phyloP scores from a whole-genome alignment of 2,329 filamentous ascomycete species.

The Sordariomycetes sp. region DNA sequence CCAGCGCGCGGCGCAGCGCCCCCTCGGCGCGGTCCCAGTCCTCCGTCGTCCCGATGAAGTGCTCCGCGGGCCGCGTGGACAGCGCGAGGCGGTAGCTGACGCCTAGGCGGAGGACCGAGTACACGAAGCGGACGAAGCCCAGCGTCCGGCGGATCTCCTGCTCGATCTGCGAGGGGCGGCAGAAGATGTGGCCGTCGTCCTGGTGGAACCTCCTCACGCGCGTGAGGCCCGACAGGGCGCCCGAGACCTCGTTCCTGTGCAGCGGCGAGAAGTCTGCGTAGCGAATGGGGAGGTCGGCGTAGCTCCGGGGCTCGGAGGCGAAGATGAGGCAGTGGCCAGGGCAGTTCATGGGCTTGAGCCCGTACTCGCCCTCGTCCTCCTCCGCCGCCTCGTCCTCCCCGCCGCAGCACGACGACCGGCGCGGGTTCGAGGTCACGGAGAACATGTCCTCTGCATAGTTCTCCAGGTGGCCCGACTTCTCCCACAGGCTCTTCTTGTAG shows the following conservation, averaged over 20 bases:
- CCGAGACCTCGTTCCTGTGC: constrained; percentile 78
- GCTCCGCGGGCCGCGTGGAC: constrained; percentile 63
- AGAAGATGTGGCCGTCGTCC: constrained; percentile 87
- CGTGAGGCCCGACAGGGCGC: constrained; percentile 68
- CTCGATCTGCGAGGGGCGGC: constrained; percentile 61
- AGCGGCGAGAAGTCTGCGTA: constrained; percentile 80
- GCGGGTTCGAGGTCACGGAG: constrained; percentile 48
- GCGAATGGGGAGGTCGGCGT: constrained; percentile 69
- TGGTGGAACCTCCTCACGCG: constrained; percentile 80
- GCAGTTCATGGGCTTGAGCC: constrained; percentile 88
- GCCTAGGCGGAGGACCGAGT: constrained; percentile 55
- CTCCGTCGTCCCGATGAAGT: constrained; percentile 62
- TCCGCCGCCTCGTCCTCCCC: constrained; percentile 20
- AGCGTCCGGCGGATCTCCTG: constrained; percentile 62
- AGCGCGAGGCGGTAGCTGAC: constrained; percentile 59
- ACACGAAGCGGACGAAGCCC: constrained; percentile 61
- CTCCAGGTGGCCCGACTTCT: constrained; percentile 73
- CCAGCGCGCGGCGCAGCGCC: constrained; percentile 25
- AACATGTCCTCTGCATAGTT: constrained; percentile 94
- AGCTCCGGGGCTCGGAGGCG: constrained; percentile 57
- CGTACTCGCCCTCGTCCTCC: constrained; percentile 59
- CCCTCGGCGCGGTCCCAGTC: constrained; percentile 40
- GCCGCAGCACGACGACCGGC: constrained; percentile 15
- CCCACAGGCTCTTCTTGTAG: constrained; percentile 81
- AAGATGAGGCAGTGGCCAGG: constrained; percentile 82